phyloP scores from a whole-genome alignment of 129 eudicot genomes.

The Silybum marianum region DNA sequence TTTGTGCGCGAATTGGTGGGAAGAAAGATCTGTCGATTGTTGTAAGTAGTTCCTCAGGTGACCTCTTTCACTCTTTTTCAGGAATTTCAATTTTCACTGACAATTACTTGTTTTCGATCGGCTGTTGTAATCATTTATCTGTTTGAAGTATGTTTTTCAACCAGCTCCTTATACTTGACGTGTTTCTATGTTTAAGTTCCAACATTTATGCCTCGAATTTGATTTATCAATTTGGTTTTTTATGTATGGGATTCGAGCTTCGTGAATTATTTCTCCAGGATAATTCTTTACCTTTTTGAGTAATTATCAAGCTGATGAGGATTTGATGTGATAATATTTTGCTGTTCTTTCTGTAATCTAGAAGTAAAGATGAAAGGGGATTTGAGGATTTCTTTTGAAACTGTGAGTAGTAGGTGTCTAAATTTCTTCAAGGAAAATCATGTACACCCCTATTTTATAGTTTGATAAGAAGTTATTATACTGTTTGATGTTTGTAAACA shows the following conservation, averaged over 20 bases:
- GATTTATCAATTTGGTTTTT: neutral
- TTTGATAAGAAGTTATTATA: neutral
- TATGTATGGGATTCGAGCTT: neutral
- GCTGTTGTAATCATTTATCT: neutral
- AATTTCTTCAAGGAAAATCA: neutral
- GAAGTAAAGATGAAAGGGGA: neutral
- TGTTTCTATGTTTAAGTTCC: neutral
- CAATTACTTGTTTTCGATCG: neutral
- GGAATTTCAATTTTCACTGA: neutral
- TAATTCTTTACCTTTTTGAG: neutral
- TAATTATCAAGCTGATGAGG: neutral
- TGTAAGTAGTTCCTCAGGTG: neutral
- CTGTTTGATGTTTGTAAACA: neutral
- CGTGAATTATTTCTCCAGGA: neutral
- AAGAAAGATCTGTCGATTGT: neutral
- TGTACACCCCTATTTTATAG: neutral
- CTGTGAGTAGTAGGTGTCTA: neutral
- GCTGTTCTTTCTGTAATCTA: neutral
- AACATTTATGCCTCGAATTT: neutral
- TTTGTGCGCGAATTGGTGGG: conserved; percentile 9
- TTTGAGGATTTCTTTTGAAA: neutral
- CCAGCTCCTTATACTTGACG: neutral
- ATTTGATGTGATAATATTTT: neutral
- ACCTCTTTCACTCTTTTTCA: neutral
- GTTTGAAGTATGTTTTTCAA: neutral